Evolutionary conservation across 2,329 filamentous ascomycete species (phyloP), one percentile per base, ranked within the genome.

Genomic region (Curvularia lunata): DNA sequence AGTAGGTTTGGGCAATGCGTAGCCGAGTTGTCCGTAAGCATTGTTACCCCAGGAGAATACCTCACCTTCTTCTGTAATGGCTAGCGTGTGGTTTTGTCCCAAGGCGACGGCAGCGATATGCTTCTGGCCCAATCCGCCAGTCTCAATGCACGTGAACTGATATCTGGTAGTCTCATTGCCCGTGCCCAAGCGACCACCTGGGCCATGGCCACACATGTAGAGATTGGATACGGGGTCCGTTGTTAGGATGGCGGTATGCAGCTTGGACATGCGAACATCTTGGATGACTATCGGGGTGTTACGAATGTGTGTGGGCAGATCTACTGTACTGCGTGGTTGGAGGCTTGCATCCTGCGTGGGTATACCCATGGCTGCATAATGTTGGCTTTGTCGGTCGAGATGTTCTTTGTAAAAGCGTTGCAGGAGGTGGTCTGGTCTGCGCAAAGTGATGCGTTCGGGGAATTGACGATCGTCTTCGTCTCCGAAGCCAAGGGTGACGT

Each of bases 31-130:
- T 1, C 89, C 92, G 72, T 86, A 88, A 7, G 84, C 87, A 69
- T 97, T 98, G 64, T 89, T 91, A 7, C 95, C 95, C 95, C 95
- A 99, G 1, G 92, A 95, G 82, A 91, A 97, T 5, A 97, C 86
- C 65, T 96, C 91, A n/a, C 95, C 94, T 52, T 88, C 84, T n/a
- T 88, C 88, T 3, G 91, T 90, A 5, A 98, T 81, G 1, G 92
- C 94, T 74, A 99, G 83, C 3, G 90, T 91, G 74, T 99, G 95
- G 65, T 97, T 95, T 72, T 96, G 91, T 0, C 95, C 95, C 3
- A 99, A 83, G 1, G 92, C 92, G 46, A 97, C 84, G n/a, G 87
- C 85, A 2, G 85, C 80, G 5, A 97, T 84, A 66, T 87, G 91
- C 73, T 88, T 93, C 50, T 91, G 89, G 1, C 84, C 81, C 4